A percentile compares a stretch with the other conserved stretches of the same genome.
phyloP scores from a whole-genome alignment of 2,329 filamentous ascomycete genomes.

The Didymosphaeria variabile region DNA sequence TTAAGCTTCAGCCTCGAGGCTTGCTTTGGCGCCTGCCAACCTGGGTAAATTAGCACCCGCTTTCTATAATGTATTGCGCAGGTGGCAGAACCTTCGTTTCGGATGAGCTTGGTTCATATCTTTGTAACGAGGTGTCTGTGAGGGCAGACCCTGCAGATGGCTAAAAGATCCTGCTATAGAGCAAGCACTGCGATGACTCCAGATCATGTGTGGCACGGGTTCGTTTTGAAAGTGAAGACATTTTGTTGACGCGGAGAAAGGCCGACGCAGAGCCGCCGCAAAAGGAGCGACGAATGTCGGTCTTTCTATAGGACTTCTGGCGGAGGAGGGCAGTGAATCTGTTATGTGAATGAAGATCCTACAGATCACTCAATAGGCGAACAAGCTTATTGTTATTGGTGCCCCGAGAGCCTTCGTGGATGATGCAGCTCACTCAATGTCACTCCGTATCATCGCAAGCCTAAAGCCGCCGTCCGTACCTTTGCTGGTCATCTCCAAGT shows the following conservation, averaged over 20 bases:
- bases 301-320: background rate
- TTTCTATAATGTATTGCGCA: background rate
- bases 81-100: background rate
- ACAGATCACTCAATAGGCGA: background rate
- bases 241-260: background rate
- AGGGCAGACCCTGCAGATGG: background rate
- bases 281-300: background rate
- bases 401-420: background rate
- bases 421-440: background rate
- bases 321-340: background rate
- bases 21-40: constrained; percentile 7
- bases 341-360: background rate
- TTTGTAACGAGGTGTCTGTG: background rate
- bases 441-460: background rate
- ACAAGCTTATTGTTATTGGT: background rate
- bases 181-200: background rate
- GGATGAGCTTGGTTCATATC: background rate
- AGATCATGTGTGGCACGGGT: background rate
- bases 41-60: background rate
- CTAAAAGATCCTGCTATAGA: background rate
- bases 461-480: background rate
- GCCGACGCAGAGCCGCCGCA: background rate
- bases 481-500: too few relatives aligned
- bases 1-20: constrained; percentile 9
- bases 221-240: background rate